phyloP scores from a whole-genome alignment of 1,284 basidiomycete species.

The Phellinidium pouzarii region DNA sequence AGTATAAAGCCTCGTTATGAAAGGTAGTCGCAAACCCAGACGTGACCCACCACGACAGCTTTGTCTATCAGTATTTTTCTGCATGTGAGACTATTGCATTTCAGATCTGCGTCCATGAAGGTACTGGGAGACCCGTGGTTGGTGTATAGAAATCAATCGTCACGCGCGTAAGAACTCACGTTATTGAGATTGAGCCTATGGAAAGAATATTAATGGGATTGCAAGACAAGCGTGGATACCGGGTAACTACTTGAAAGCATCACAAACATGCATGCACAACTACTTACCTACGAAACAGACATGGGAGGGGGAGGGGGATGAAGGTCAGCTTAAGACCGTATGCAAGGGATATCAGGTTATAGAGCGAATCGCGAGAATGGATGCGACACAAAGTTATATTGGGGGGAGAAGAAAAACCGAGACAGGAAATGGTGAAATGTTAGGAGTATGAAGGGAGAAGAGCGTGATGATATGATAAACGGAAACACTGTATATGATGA shows the following conservation, averaged over 20 bases:
- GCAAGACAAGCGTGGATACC: background rate
- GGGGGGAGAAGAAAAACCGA: background rate
- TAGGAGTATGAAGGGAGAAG: background rate
- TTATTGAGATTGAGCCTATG: no score
- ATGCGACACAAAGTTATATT: background rate
- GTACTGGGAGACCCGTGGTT: no score
- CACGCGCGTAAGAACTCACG: no score
- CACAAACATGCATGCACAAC: constrained; percentile 7
- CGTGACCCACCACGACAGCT: constrained; percentile 65
- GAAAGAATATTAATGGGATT: constrained; percentile 1
- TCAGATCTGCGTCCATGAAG: constrained; percentile 43
- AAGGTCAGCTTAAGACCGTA: background rate
- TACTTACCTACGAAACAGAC: constrained; percentile 7
- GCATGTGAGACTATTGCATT: constrained; percentile 71
- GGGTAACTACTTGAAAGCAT: background rate
- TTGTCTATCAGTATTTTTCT: constrained; percentile 61
- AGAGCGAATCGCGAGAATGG: background rate
- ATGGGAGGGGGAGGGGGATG: background rate
- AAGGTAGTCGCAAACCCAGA: no score
- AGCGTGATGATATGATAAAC: background rate
- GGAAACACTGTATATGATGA: background rate
- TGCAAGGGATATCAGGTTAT: constrained; percentile 7
- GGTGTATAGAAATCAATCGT: no score
- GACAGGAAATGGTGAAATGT: background rate
- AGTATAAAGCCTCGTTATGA: background rate